Evolutionary conservation across 2,329 filamentous ascomycete genomes (phyloP).

Genomic region (Chaetomiaceae sp.): DNA sequence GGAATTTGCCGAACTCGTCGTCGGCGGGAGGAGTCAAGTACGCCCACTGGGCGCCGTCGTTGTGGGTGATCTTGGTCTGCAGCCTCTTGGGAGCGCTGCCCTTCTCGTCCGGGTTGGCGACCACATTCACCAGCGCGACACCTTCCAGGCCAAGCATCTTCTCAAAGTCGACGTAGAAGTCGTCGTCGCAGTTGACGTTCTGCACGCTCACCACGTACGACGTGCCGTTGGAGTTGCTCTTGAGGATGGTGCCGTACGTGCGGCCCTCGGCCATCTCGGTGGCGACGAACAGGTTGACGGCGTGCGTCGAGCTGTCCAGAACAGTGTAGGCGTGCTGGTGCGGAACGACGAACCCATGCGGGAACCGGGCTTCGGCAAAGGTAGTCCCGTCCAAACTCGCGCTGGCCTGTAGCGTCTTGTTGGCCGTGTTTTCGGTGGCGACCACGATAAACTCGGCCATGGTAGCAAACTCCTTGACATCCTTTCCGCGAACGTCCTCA

Average conservation of each 20-base stretch:
- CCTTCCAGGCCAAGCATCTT: slow-evolving; percentile 92
- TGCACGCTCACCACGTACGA: slow-evolving; percentile 82
- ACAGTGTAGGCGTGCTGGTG: slow-evolving; percentile 86
- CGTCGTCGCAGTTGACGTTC: slow-evolving; percentile 73
- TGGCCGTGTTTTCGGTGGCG: slow-evolving; percentile 66
- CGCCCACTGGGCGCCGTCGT: slow-evolving; percentile 86
- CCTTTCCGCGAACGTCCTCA: slow-evolving; percentile 57
- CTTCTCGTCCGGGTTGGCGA: slow-evolving; percentile 66
- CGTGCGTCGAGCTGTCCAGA: slow-evolving; percentile 89
- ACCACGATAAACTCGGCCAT: slow-evolving; percentile 97
- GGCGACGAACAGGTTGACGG: slow-evolving; percentile 89
- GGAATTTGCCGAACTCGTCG: slow-evolving; percentile 61
- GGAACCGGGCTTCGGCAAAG: slow-evolving; percentile 83
- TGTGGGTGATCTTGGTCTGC: slow-evolving; percentile 91
- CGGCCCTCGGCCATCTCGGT: slow-evolving; percentile 61
- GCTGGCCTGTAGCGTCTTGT: slow-evolving; percentile 68
- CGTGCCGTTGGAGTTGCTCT: slow-evolving; percentile 98
- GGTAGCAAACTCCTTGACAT: slow-evolving; percentile 81
- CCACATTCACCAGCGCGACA: slow-evolving; percentile 79
- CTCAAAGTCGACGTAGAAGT: slow-evolving; percentile 88
- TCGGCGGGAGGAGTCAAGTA: slow-evolving; percentile 71
- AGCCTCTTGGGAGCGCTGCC: slow-evolving; percentile 67
- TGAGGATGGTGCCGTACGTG: slow-evolving; percentile 82
- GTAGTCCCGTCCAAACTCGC: slow-evolving; percentile 78
- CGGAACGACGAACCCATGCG: slow-evolving; percentile 73